Base-by-base conservation (phyloP, 148 eudicot species). In the Vaccinium myrtillus region DNA sequence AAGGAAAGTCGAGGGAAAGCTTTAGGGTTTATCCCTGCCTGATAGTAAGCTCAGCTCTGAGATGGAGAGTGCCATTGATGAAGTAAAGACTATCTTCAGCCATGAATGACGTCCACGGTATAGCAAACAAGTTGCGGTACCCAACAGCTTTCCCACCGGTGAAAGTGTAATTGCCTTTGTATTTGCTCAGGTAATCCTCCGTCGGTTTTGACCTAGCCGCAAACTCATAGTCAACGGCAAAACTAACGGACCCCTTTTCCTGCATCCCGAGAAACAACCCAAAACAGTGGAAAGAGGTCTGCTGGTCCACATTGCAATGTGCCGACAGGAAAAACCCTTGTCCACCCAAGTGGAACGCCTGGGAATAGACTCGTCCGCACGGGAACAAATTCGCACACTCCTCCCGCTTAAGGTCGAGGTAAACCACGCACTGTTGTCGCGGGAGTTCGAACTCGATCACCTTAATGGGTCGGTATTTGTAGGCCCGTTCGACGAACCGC, bases 71-170 rank as follows among this genome's bases (percentile, higher is more conserved):
- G 56, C 91, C 96, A 48, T 95, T 90, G 87, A 95, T 91, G 90
- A 95, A 95, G 83, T 87, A 95, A 15, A 90, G 94, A 85, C 98
- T 93, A 46, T 95, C 98, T 0, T 95, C 98, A 1, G 98, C 98
- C 96, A 93, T 88, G 82, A 95, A 95, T 8, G 95, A 91, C 1
- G 93, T 92, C 98, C 98, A 95, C 0, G 95, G 95, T 58, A 95
- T 90, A 50, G 94, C 94, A 70, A 95, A 95, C 48, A 95, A 89
- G 87, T 95, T 95, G 27, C 98, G 86, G 79, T 95, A 95, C 0
- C 98, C 98, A 53, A 95, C 98, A 11, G 98, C 98, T 76, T 95
- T 95, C 1, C 98, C 98, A 39, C 98, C 98, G 0, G 93, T 94
- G 76, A 95, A 95, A 32, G 96, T 94, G 85, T 95, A 95, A 79